These are phyloP conservation scores for Grigorovia humatica DNA, from an alignment of 805 yeast genomes.

Conservation along the genomic window DNA sequence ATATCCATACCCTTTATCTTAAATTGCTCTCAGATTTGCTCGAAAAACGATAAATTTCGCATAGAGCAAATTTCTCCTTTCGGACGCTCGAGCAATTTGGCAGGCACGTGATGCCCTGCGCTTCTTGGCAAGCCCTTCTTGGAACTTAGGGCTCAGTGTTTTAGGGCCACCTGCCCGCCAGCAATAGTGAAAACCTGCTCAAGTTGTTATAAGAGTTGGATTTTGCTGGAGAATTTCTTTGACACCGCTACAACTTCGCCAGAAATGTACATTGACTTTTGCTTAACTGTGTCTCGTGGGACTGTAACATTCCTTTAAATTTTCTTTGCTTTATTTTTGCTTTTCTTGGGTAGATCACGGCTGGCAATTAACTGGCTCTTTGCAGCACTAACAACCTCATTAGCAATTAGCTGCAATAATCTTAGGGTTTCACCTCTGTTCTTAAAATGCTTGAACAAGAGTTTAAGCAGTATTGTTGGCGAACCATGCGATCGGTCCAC, in stretches of 20 bases:
- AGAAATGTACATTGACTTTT: too few relatives aligned
- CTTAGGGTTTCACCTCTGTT: constrained; percentile 33
- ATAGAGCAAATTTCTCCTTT: constrained; percentile 2
- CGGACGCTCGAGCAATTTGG: neutral
- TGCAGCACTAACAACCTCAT: constrained; percentile 18
- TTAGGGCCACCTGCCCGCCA: too few relatives aligned
- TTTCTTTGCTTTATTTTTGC: neutral
- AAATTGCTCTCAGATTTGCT: neutral
- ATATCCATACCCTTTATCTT: neutral
- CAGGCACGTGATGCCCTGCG: neutral
- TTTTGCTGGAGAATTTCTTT: too few relatives aligned
- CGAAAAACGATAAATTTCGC: neutral
- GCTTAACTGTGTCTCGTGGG: too few relatives aligned
- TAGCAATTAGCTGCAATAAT: constrained; percentile 27
- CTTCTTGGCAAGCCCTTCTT: too few relatives aligned
- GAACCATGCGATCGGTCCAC: constrained; percentile 32
- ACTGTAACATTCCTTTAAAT: too few relatives aligned
- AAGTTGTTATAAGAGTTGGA: too few relatives aligned
- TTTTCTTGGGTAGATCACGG: neutral
- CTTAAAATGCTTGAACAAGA: constrained; percentile 34
- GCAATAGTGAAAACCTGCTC: too few relatives aligned
- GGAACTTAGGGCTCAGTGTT: too few relatives aligned
- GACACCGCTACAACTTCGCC: too few relatives aligned
- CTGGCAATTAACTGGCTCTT: neutral
- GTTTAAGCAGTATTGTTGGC: constrained; percentile 30